Conservation (phyloP, 495 filamentous ascomycete genomes). For the Friedmanniomyces endolithicus region DNA sequence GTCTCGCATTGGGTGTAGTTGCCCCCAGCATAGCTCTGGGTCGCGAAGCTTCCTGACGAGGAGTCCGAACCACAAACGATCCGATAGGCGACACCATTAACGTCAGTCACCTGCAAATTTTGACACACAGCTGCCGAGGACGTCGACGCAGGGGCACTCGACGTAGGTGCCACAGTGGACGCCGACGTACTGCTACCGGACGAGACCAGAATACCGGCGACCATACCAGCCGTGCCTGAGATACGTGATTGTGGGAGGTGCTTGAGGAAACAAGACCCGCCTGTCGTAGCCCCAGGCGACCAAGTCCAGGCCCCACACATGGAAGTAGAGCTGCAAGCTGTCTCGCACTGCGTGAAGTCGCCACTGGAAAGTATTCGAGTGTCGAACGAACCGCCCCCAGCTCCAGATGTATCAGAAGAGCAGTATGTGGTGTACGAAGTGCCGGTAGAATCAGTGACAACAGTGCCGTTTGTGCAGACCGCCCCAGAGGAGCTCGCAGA, state of each 20-base stretch:
- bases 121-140: not conserved
- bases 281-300: not conserved
- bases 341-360: not conserved
- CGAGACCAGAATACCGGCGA: not conserved
- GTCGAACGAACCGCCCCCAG: not conserved
- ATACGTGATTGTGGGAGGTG: not conserved
- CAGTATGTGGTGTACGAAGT: not conserved
- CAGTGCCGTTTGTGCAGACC: not conserved
- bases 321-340: not conserved
- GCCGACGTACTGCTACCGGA: not conserved
- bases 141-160: not conserved
- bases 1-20: not conserved
- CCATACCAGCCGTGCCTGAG: not conserved
- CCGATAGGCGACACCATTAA: too few species aligned
- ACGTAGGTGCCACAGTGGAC: not conserved
- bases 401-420: not conserved
- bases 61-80: too few species aligned
- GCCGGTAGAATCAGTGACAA: not conserved
- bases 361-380: not conserved
- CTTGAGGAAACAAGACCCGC: constrained; percentile 1
- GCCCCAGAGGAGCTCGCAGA: not conserved
- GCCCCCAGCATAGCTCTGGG: not conserved
- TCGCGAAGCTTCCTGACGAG: not conserved
- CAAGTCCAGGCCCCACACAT: not conserved
- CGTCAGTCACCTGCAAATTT: too few species aligned